Conservation (phyloP, 2,329 filamentous ascomycete species). For the Clonostachys rosea region DNA sequence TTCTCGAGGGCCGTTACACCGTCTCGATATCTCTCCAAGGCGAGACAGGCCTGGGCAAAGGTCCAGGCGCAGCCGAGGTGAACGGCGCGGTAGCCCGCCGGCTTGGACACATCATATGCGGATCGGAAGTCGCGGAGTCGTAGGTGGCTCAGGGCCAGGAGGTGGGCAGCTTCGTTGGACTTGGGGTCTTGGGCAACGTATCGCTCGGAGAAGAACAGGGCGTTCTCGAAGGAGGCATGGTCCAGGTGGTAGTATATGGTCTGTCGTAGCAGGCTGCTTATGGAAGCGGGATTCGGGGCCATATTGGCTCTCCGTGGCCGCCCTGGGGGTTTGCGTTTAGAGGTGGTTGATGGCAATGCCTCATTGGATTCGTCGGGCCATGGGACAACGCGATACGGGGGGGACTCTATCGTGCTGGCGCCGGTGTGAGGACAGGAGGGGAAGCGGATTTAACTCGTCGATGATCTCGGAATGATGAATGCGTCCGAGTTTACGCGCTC, state of each 20-base stretch:
- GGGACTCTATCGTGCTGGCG: no score
- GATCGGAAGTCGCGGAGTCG: slow-evolving; percentile 79
- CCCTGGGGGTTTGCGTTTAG: background rate
- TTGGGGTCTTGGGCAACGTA: slow-evolving; percentile 79
- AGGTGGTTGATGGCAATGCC: slow-evolving; percentile 1
- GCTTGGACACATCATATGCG: slow-evolving; percentile 78
- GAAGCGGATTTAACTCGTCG: no score
- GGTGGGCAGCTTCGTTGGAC: slow-evolving; percentile 74
- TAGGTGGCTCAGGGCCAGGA: slow-evolving; percentile 80
- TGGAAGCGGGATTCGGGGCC: slow-evolving; percentile 46
- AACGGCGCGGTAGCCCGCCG: slow-evolving; percentile 62
- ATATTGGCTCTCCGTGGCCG: slow-evolving; percentile 22
- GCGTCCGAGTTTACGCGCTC: no score
- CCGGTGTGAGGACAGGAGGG: no score
- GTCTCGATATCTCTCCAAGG: slow-evolving; percentile 72
- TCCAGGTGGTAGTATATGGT: slow-evolving; percentile 71
- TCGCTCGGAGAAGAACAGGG: slow-evolving; percentile 88
- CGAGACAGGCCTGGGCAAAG: slow-evolving; percentile 84
- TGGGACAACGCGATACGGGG: background rate
- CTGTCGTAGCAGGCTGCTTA: slow-evolving; percentile 51
- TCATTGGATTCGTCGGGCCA: slow-evolving; percentile 5
- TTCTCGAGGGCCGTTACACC: slow-evolving; percentile 83
- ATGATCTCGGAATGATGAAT: no score
- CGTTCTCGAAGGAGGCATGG: slow-evolving; percentile 84
- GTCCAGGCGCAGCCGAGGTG: slow-evolving; percentile 88